phyloP scores from a whole-genome alignment of 306 rosid species.

The Bauhinia variegata region DNA sequence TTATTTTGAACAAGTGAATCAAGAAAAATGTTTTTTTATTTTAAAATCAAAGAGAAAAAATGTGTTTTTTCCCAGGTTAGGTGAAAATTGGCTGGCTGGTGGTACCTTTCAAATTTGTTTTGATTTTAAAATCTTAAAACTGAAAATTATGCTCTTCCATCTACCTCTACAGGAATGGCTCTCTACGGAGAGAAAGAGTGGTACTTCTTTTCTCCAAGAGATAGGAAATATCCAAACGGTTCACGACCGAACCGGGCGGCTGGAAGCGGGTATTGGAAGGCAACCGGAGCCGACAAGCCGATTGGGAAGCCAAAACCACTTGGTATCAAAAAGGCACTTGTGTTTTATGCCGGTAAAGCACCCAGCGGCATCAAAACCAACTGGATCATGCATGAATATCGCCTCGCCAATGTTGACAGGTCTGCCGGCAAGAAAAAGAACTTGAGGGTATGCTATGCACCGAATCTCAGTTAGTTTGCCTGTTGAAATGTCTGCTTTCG shows the following conservation, averaged over 20 bases:
- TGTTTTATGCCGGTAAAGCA: slow-evolving; percentile 89
- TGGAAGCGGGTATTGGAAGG: slow-evolving; percentile 89
- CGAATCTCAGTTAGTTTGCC: background rate
- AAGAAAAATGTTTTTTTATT: too few relatives aligned
- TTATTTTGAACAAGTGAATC: background rate
- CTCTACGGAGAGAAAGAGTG: slow-evolving; percentile 87
- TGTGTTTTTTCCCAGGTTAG: too few relatives aligned
- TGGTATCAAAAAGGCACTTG: slow-evolving; percentile 90
- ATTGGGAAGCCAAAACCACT: slow-evolving; percentile 80
- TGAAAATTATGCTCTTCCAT: background rate
- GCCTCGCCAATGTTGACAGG: slow-evolving; percentile 91
- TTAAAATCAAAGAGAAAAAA: too few relatives aligned
- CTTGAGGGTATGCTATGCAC: slow-evolving; percentile 57
- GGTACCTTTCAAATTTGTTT: background rate
- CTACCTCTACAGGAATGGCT: slow-evolving; percentile 55
- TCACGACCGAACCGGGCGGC: slow-evolving; percentile 96
- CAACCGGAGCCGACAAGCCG: slow-evolving; percentile 95
- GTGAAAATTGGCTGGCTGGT: too few relatives aligned
- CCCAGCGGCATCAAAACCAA: slow-evolving; percentile 87
- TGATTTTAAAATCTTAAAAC: background rate
- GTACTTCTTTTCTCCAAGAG: slow-evolving; percentile 96
- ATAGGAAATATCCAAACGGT: slow-evolving; percentile 91
- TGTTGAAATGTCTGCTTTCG: background rate
- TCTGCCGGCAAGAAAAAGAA: slow-evolving; percentile 71
- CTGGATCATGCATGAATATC: slow-evolving; percentile 99